Evolutionary conservation across 129 eudicot genomes (phyloP).

Genomic region (Escallonia rubra): DNA sequence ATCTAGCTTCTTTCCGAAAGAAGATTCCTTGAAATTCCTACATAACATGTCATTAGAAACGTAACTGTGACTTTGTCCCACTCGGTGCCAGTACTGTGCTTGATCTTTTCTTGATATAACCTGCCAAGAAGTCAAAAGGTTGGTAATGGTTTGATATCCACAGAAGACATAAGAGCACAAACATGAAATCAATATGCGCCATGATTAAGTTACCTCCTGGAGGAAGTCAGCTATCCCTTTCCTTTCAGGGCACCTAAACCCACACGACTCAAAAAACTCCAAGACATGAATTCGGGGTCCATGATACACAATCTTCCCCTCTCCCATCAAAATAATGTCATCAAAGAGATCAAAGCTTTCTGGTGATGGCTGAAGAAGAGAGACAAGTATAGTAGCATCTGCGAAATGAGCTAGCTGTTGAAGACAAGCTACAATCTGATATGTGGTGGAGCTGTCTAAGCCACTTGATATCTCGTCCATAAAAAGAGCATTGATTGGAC

Average conservation of each 20-base stretch:
- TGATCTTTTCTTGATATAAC: slow-evolving; percentile 50
- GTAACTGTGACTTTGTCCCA: slow-evolving; percentile 21
- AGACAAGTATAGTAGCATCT: slow-evolving; percentile 68
- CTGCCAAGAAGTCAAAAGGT: slow-evolving; percentile 17
- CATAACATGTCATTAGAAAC: slow-evolving; percentile 32
- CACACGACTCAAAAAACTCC: slow-evolving; percentile 61
- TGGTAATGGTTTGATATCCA: no score
- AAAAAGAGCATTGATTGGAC: slow-evolving; percentile 73
- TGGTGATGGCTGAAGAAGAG: slow-evolving; percentile 96
- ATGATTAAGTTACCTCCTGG: slow-evolving; percentile 63
- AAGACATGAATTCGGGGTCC: slow-evolving; percentile 51
- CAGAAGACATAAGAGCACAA: not conserved
- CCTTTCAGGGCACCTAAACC: slow-evolving; percentile 77
- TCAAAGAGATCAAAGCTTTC: slow-evolving; percentile 86
- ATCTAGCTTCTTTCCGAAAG: slow-evolving; percentile 23
- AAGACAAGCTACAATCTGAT: slow-evolving; percentile 70
- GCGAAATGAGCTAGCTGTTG: slow-evolving; percentile 72
- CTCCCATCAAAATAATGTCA: slow-evolving; percentile 77
- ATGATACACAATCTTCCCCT: slow-evolving; percentile 78
- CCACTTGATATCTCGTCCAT: slow-evolving; percentile 96
- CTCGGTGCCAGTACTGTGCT: slow-evolving; percentile 43
- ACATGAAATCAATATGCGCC: not conserved
- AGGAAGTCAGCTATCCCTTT: slow-evolving; percentile 92
- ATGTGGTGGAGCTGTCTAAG: slow-evolving; percentile 86
- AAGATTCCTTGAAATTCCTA: slow-evolving; percentile 39